Evolutionary conservation across 768 basidiomycete genomes (phyloP).

Genomic region (Psilocybe sp.): DNA sequence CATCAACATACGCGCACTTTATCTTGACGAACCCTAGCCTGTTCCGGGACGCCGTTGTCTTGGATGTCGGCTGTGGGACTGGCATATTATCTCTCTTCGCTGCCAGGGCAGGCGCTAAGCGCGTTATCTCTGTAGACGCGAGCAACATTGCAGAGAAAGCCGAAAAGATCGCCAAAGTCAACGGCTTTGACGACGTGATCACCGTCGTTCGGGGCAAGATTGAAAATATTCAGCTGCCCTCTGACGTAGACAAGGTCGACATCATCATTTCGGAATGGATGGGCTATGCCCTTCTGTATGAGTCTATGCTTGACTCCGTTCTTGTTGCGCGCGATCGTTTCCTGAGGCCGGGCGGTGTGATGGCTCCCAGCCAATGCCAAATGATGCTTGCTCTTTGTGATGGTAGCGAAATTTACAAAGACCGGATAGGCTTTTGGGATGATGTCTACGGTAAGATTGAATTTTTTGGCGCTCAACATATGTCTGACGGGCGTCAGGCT

Average conservation of each 20-base stretch:
- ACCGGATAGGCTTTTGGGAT: slow-evolving; percentile 86
- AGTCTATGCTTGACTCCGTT: slow-evolving; percentile 97
- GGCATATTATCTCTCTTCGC: slow-evolving; percentile 91
- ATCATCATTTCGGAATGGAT: slow-evolving; percentile 99
- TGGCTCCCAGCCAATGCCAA: slow-evolving; percentile 88
- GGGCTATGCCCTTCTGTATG: slow-evolving; percentile 90
- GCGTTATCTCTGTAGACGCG: slow-evolving; percentile 90
- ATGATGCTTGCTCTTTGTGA: slow-evolving; percentile 86
- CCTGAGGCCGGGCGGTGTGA: slow-evolving; percentile 70
- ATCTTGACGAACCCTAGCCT: slow-evolving; percentile 79
- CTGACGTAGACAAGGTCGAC: slow-evolving; percentile 75
- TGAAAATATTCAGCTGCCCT: slow-evolving; percentile 80
- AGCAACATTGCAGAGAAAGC: slow-evolving; percentile 81
- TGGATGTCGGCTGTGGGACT: slow-evolving; percentile 96
- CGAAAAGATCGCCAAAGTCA: slow-evolving; percentile 71
- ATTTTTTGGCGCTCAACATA: background rate
- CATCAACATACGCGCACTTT: slow-evolving; percentile 89
- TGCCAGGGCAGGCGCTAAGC: slow-evolving; percentile 84
- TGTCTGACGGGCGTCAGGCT: slow-evolving; percentile 49
- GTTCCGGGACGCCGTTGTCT: slow-evolving; percentile 82
- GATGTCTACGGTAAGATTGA: slow-evolving; percentile 76
- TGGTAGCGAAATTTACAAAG: slow-evolving; percentile 69
- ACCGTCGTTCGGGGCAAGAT: slow-evolving; percentile 90
- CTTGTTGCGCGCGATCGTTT: slow-evolving; percentile 85
- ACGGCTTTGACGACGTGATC: slow-evolving; percentile 70